A percentile compares a stretch with the other conserved stretches of the same genome.
Conservation (phyloP, 768 basidiomycete genomes). For the Hygrocybe punicea region DNA sequence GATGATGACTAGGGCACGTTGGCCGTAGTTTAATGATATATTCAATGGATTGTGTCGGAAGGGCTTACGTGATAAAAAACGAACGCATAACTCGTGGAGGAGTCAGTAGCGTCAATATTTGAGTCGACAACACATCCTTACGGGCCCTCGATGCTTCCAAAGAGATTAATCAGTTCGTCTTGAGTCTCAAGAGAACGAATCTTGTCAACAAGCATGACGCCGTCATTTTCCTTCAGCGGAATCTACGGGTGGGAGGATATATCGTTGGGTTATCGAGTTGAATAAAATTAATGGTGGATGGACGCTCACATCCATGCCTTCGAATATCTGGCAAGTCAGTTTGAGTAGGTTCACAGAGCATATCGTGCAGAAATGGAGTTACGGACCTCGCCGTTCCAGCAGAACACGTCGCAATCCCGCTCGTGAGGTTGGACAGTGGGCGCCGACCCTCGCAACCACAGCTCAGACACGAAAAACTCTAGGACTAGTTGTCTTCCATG, state of each 20-base stretch:
- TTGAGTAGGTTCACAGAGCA: not conserved
- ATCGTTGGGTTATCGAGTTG: not conserved
- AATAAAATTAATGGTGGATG: not conserved
- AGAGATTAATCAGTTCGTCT: conserved; percentile 46
- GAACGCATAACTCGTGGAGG: conserved; percentile 67
- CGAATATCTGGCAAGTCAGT: conserved; percentile 62
- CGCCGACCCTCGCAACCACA: conserved; percentile 61
- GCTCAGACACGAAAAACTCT: conserved; percentile 70
- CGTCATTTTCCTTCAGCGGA: conserved; percentile 64
- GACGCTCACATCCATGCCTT: conserved; percentile 66
- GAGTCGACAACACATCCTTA: conserved; percentile 41
- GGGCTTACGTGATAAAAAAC: conserved; percentile 67
- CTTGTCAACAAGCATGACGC: conserved; percentile 46
- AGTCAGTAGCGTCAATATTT: not conserved
- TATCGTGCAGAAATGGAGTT: not conserved
- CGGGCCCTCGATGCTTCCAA: conserved; percentile 77
- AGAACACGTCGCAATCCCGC: conserved; percentile 55
- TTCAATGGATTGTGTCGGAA: not conserved
- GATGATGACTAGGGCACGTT: conserved; percentile 35
- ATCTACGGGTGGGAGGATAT: conserved; percentile 46
- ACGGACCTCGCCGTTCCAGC: conserved; percentile 84
- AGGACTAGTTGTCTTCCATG: conserved; percentile 24
- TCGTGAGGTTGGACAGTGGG: conserved; percentile 68
- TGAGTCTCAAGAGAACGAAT: conserved; percentile 30
- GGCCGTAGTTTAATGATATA: not conserved